These are phyloP conservation scores for Haplosporangium sp. DNA, from an alignment of 371 early-diverging fungal genomes.

Conservation along the genomic window DNA sequence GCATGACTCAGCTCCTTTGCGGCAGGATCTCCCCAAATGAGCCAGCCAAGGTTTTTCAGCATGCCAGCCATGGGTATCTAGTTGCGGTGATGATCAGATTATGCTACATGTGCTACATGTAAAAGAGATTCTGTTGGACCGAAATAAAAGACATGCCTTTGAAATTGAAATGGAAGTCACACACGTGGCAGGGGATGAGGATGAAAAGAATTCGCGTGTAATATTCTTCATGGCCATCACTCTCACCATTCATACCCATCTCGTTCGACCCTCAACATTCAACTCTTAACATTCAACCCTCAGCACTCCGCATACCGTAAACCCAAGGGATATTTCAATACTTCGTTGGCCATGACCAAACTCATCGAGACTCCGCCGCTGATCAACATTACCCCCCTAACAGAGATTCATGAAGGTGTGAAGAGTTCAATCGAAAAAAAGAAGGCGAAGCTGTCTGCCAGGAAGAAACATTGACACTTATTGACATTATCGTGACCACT, in stretches of 20 bases:
- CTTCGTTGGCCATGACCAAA: slow-evolving; percentile 13
- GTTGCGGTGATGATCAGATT: background rate
- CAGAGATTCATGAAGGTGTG: slow-evolving; percentile 48
- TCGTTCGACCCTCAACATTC: background rate
- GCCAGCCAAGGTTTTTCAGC: background rate
- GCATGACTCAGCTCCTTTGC: background rate
- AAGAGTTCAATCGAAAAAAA: background rate
- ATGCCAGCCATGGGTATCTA: background rate
- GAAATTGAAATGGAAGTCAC: too few relatives aligned
- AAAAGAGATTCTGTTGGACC: background rate
- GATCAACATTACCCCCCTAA: slow-evolving; percentile 43
- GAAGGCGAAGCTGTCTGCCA: too few relatives aligned
- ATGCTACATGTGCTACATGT: too few relatives aligned
- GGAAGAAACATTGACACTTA: too few relatives aligned
- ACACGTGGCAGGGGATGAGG: too few relatives aligned
- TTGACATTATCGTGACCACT: background rate
- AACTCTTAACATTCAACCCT: too few relatives aligned
- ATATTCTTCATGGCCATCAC: too few relatives aligned
- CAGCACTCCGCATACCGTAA: too few relatives aligned
- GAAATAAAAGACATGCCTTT: background rate
- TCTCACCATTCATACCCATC: background rate
- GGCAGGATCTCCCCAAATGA: background rate
- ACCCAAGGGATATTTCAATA: too few relatives aligned
- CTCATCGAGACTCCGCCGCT: slow-evolving; percentile 45
- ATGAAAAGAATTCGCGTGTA: too few relatives aligned